Conservation (phyloP, 257 asterid genomes). For the Phtheirospermum japonicum region DNA sequence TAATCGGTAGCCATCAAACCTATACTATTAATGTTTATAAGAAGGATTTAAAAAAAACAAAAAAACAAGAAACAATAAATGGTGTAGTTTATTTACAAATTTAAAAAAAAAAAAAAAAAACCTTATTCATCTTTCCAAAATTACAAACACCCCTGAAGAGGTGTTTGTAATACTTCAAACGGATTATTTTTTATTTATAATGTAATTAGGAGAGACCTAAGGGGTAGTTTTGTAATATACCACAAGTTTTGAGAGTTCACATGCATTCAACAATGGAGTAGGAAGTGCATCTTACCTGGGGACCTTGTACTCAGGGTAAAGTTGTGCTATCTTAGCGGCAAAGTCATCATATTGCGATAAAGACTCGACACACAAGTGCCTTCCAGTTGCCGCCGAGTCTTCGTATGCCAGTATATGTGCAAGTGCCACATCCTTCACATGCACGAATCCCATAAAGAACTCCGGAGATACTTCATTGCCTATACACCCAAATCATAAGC, state of each 20-base stretch:
- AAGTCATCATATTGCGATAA: constrained; percentile 70
- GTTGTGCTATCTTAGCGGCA: constrained; percentile 75
- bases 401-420: constrained; percentile 81
- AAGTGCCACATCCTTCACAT: constrained; percentile 79
- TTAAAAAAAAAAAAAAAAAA: too few relatives aligned
- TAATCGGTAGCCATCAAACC: not conserved
- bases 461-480: constrained; percentile 55
- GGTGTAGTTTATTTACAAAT: not conserved
- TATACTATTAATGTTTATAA: not conserved
- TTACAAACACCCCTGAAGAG: not conserved
- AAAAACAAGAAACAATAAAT: constrained; percentile 1
- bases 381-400: constrained; percentile 63
- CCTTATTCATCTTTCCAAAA: not conserved
- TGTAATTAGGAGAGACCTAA: not conserved
- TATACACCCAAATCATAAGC: constrained; percentile 30
- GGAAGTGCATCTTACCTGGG: constrained; percentile 51
- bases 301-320: constrained; percentile 64
- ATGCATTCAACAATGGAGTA: not conserved
- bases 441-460: constrained; percentile 69
- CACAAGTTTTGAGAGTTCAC: not conserved
- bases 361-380: constrained; percentile 80
- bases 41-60: too few relatives aligned
- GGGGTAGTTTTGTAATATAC: too few relatives aligned
- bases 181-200: not conserved
- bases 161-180: not conserved